A percentile compares a stretch with the other conserved stretches of the same genome.
These are phyloP conservation scores for Fusarium sp. DNA, from an alignment of 2,329 filamentous ascomycete genomes.

Conservation along the genomic window DNA sequence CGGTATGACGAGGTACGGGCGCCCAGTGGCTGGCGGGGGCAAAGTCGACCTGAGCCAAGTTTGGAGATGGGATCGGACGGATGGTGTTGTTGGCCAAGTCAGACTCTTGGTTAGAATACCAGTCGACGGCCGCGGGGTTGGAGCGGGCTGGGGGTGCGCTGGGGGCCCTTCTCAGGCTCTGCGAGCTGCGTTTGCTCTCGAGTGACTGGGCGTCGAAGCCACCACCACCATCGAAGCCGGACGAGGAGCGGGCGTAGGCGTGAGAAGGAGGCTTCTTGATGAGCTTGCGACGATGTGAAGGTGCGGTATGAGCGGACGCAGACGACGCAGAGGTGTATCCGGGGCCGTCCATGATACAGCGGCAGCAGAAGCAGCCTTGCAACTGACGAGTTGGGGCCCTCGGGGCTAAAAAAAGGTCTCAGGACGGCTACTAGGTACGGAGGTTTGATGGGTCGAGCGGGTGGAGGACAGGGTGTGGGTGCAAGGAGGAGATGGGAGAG, in stretches of 20 bases:
- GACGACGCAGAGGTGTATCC: constrained; percentile 49
- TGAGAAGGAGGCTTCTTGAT: constrained; percentile 71
- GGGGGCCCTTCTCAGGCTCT: constrained; percentile 71
- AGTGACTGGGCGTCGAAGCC: constrained; percentile 67
- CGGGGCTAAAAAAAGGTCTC: constrained; percentile 46
- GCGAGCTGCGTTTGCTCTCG: constrained; percentile 73
- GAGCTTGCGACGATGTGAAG: constrained; percentile 69
- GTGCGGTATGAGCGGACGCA: constrained; percentile 56
- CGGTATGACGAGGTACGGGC: constrained; percentile 43
- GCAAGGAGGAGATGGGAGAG: constrained; percentile 38
- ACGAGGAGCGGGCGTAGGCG: constrained; percentile 61
- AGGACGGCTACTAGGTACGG: constrained; percentile 43
- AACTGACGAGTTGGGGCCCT: constrained; percentile 31
- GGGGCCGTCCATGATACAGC: constrained; percentile 62
- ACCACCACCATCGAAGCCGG: constrained; percentile 61
- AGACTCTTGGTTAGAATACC: constrained; percentile 53
- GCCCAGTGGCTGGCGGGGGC: constrained; percentile 51
- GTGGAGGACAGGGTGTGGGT: constrained; percentile 44
- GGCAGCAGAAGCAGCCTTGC: constrained; percentile 42
- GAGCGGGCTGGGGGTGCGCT: constrained; percentile 67
- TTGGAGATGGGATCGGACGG: constrained; percentile 61
- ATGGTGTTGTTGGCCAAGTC: constrained; percentile 55
- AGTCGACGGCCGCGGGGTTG: constrained; percentile 61
- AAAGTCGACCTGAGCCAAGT: constrained; percentile 60
- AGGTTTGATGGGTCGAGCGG: constrained; percentile 43